Percentiles rank a stretch among this genome's conserved stretches.
Conservation (phyloP, 1,139 yeast species). For the Meyerozyma carpophila region DNA sequence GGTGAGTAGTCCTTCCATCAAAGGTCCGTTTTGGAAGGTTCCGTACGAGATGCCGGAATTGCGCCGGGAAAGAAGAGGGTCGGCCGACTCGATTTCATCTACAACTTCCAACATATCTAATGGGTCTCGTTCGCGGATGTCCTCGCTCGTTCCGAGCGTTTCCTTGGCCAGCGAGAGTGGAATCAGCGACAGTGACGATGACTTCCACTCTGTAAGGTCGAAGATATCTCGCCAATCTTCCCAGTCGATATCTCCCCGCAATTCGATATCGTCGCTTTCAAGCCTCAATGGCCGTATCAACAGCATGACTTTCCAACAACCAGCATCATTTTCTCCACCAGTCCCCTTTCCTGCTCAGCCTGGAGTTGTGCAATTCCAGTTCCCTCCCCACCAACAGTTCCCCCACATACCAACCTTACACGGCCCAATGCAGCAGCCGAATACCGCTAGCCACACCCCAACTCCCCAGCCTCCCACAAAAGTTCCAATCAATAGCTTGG, state of each 20-base stretch:
- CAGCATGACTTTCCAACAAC: conserved; percentile 5
- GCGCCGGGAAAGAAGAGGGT: conserved; percentile 22
- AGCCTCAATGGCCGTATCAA: conserved; percentile 42
- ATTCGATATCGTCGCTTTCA: conserved; percentile 39
- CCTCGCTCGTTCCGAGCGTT: conserved; percentile 24
- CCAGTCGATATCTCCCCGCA: conserved; percentile 38
- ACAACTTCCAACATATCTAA: conserved; percentile 15
- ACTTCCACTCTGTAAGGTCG: conserved; percentile 28
- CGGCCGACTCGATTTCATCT: conserved; percentile 32
- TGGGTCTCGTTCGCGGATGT: conserved; percentile 25
- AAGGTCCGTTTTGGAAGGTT: conserved; percentile 48
- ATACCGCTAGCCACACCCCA: not conserved
- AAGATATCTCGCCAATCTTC: conserved; percentile 8
- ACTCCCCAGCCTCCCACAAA: conserved; percentile 2
- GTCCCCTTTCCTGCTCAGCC: conserved; percentile 4
- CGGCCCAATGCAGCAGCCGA: conserved; percentile 1
- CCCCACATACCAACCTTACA: not conserved
- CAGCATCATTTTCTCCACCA: conserved; percentile 1
- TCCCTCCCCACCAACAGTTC: not conserved
- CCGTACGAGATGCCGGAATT: conserved; percentile 44
- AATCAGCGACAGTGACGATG: conserved; percentile 37
- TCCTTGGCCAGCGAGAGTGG: conserved; percentile 18
- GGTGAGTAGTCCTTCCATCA: conserved; percentile 29
- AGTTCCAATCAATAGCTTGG: conserved; percentile 13
- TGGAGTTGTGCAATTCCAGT: not conserved